phyloP scores from a whole-genome alignment of 2,329 filamentous ascomycete genomes.

The Aotearoamyces nothofagi region DNA sequence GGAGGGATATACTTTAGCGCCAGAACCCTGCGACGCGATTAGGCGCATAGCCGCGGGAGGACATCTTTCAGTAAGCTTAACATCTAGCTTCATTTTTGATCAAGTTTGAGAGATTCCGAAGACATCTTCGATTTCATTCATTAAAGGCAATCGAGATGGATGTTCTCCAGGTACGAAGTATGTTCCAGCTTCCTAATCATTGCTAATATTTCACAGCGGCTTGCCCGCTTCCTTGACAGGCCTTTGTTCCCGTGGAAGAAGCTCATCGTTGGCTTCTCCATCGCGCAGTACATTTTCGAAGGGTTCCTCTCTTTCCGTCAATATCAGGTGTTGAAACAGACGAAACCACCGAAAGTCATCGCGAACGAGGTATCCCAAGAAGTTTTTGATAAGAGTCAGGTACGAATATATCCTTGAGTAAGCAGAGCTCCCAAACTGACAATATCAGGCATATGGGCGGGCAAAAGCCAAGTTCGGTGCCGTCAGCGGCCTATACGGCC shows the following conservation, averaged over 20 bases:
- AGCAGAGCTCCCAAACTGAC: slow-evolving; percentile 5
- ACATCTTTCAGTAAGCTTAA: no score
- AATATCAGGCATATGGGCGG: slow-evolving; percentile 64
- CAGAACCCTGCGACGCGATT: no score
- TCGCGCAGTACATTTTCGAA: slow-evolving; percentile 85
- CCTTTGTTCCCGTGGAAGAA: slow-evolving; percentile 96
- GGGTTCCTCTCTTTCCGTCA: slow-evolving; percentile 80
- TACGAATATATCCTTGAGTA: slow-evolving; percentile 19
- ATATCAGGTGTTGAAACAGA: slow-evolving; percentile 71
- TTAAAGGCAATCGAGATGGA: slow-evolving; percentile 15
- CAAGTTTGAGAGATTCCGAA: no score
- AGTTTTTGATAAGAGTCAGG: slow-evolving; percentile 87
- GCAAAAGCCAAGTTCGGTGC: slow-evolving; percentile 88
- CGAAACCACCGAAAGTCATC: slow-evolving; percentile 70
- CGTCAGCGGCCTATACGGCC: slow-evolving; percentile 65
- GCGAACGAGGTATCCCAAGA: slow-evolving; percentile 77
- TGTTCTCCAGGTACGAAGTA: slow-evolving; percentile 18
- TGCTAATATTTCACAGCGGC: slow-evolving; percentile 32
- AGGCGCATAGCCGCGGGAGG: no score
- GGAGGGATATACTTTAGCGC: no score
- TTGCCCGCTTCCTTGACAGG: slow-evolving; percentile 77
- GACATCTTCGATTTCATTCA: no score
- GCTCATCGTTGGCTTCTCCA: slow-evolving; percentile 84
- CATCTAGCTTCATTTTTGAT: no score
- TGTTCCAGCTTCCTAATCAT: slow-evolving; percentile 1